Evolutionary conservation across 257 asterid species (phyloP).

Genomic region (Coffea eugenioides): DNA sequence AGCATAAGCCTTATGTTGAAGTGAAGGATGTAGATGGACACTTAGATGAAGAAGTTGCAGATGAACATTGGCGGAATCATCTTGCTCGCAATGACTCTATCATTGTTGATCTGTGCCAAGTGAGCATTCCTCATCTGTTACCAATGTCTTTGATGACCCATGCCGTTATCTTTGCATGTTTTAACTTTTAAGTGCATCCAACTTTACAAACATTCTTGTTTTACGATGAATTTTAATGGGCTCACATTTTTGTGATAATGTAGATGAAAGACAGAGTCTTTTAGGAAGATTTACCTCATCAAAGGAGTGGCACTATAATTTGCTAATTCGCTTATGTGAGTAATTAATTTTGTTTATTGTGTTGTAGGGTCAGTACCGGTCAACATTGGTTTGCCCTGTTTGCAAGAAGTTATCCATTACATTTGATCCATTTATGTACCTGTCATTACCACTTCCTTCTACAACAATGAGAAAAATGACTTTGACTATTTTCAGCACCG

Average conservation of each 20-base stretch:
- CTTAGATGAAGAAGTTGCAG: slow-evolving; percentile 67
- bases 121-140: slow-evolving; percentile 12
- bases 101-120: slow-evolving; percentile 67
- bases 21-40: slow-evolving; percentile 48
- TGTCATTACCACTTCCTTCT: slow-evolving; percentile 69
- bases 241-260: neutral
- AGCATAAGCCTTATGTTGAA: slow-evolving; percentile 56
- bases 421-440: slow-evolving; percentile 71
- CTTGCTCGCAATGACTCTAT: slow-evolving; percentile 62
- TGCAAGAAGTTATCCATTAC: slow-evolving; percentile 56
- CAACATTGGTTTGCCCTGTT: slow-evolving; percentile 61
- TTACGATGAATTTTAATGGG: neutral
- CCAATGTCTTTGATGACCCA: neutral
- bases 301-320: neutral
- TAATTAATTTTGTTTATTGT: slow-evolving; percentile 4
- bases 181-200: neutral
- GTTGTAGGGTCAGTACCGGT: slow-evolving; percentile 71
- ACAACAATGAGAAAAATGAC: slow-evolving; percentile 49
- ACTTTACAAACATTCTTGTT: too few species aligned
- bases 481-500: slow-evolving; percentile 50
- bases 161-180: neutral
- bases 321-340: neutral
- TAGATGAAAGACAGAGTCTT: neutral
- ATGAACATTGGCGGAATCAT: slow-evolving; percentile 71
- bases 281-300: neutral